Evolutionary conservation across 139 green algal genomes (phyloP), one percentile per base, ranked within the genome.

Genomic region (Volvox reticuliferus): DNA sequence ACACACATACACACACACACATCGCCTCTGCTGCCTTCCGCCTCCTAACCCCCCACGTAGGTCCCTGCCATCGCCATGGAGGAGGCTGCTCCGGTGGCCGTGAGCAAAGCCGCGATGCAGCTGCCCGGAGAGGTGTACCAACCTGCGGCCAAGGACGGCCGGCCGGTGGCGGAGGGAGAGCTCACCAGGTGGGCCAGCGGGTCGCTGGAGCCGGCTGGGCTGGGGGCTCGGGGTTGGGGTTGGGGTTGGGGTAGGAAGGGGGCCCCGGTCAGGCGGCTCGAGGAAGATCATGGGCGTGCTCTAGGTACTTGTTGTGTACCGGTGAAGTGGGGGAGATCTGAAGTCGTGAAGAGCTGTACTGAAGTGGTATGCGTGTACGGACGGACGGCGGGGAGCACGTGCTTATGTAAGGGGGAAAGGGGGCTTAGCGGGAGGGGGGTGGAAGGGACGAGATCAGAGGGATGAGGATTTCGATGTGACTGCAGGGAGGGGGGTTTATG

Each of bases 1-100:
- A 55, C 44, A 55, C 44, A 14, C 44, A 5, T 55, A 9, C 44
- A 14, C 44, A 14, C 44, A n/a, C n/a, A n/a, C n/a, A n/a, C 44
- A 55, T 9, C 44, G 12, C 65, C 65, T 28, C 24, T 16, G 21
- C 65, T 16, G 21, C 65, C 65, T 73, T 12, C 65, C 65, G 6
- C 24, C 21, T 12, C 12, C 65, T 12, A 3, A 9, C 36, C 78
- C 78, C 19, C 14, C 93, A 14, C 44, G 44, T 9, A 98, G 82
- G 95, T 97, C 78, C 95, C 97, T 44, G 96, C 96, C 0, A 91
- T 98, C 67, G 93, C 93, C 28, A 97, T 98, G 96, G 96, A 99
- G 94, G 97, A 99, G 93, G 96, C 96, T 0, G 95, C 95, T 26
- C 97, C 96, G 0, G 88, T 97, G 87, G 92, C 90, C 35, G 95